A percentile compares a stretch with the other conserved stretches of the same genome.
Conservation (phyloP, 768 basidiomycete species). For the Termitomyces sp. region DNA sequence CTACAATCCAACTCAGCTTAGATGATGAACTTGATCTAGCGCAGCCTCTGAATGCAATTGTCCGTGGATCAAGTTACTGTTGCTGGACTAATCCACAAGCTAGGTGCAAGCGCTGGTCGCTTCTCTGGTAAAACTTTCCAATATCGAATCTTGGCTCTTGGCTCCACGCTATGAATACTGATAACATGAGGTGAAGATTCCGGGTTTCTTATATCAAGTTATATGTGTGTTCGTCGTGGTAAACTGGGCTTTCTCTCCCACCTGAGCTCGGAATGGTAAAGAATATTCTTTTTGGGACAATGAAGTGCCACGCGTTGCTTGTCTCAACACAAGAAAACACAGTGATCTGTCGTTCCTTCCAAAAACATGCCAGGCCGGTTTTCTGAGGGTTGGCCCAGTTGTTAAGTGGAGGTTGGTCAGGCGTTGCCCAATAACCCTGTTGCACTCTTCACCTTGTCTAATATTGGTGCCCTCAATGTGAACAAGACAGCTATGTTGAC, state of each 20-base stretch:
- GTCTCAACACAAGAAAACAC: not conserved
- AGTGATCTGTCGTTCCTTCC: not conserved
- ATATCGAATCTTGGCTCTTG: not conserved
- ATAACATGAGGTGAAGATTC: constrained; percentile 1
- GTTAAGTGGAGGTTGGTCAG: not conserved
- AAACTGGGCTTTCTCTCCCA: not conserved
- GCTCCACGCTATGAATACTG: not conserved
- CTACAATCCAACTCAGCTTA: not conserved
- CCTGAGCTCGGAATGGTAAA: constrained; percentile 1
- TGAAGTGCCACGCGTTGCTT: not conserved
- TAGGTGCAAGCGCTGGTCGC: not conserved
- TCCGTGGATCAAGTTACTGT: not conserved
- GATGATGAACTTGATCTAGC: not conserved
- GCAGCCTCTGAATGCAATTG: not conserved
- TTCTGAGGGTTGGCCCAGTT: not conserved
- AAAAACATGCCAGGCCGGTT: not conserved
- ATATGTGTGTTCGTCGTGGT: not conserved
- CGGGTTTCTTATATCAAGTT: not conserved
- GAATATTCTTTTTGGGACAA: not conserved
- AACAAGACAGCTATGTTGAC: constrained; percentile 94
- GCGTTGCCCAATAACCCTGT: not conserved
- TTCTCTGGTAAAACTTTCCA: too few relatives aligned
- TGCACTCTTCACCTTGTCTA: too few relatives aligned
- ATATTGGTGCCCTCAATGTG: too few relatives aligned
- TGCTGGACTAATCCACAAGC: not conserved